phyloP scores from a whole-genome alignment of 129 eudicot species.

The Sambucus nigra region DNA sequence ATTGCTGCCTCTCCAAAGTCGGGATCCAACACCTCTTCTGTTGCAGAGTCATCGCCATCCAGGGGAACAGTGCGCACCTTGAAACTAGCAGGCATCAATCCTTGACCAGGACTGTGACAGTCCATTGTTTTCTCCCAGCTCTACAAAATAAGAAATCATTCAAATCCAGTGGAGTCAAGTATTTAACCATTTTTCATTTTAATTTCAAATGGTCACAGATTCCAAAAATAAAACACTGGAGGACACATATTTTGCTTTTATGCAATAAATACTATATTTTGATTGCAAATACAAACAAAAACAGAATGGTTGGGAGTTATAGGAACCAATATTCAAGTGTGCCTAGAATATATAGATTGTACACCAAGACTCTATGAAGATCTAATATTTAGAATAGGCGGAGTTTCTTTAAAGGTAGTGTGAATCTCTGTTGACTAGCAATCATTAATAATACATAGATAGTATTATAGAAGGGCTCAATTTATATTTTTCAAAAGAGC shows the following conservation, averaged over 20 bases:
- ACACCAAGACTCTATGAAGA: too few species aligned
- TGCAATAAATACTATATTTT: neutral
- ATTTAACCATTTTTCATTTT: neutral
- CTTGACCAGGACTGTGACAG: constrained; percentile 89
- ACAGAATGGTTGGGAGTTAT: neutral
- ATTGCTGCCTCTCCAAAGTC: constrained; percentile 95
- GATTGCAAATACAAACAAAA: neutral
- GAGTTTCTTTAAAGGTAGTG: too few species aligned
- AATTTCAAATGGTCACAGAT: neutral
- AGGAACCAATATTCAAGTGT: too few species aligned
- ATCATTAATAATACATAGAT: neutral
- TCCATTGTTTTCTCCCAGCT: constrained; percentile 98
- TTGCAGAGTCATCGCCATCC: constrained; percentile 54
- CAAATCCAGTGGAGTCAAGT: neutral
- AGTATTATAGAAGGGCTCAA: too few species aligned
- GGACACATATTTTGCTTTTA: too few species aligned
- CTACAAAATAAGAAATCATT: constrained; percentile 26
- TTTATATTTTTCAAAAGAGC: too few species aligned
- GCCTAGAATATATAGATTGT: too few species aligned
- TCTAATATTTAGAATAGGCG: too few species aligned
- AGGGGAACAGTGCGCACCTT: constrained; percentile 68
- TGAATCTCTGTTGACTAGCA: too few species aligned
- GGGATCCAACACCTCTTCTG: constrained; percentile 75
- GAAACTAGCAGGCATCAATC: constrained; percentile 93
- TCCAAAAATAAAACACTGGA: neutral